Evolutionary conservation across 2,329 filamentous ascomycete species (phyloP).

Genomic region (Ophiostoma sp.): DNA sequence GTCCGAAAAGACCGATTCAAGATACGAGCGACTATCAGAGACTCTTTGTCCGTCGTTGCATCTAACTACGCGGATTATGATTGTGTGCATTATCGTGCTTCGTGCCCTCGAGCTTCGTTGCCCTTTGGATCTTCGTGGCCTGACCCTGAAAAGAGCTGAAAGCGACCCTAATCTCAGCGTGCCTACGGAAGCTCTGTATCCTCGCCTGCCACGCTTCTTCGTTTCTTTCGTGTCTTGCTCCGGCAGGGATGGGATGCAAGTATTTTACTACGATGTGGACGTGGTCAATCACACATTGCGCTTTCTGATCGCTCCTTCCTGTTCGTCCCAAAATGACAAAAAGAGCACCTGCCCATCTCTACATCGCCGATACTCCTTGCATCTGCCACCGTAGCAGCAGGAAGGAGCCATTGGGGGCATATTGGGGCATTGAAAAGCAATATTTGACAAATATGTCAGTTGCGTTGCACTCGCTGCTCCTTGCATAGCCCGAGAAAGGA

Average conservation of each 20-base stretch:
- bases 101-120: neutral
- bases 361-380: slow-evolving; percentile 14
- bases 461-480: neutral
- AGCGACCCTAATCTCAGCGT: neutral
- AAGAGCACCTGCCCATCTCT: neutral
- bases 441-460: neutral
- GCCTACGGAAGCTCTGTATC: neutral
- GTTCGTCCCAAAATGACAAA: neutral
- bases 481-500: neutral
- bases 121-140: neutral
- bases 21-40: neutral
- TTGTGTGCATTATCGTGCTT: neutral
- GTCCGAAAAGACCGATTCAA: neutral
- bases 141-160: neutral
- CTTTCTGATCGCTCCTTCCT: no score
- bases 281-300: neutral
- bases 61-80: neutral
- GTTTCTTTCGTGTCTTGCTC: neutral
- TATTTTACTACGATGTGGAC: neutral
- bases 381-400: neutral
- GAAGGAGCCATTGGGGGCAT: neutral
- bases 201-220: neutral
- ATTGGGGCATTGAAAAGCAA: neutral
- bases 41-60: neutral
- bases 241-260: neutral